Evolutionary conservation across 345 rosid species (phyloP).

Genomic region (Citrus cavaleriei): DNA sequence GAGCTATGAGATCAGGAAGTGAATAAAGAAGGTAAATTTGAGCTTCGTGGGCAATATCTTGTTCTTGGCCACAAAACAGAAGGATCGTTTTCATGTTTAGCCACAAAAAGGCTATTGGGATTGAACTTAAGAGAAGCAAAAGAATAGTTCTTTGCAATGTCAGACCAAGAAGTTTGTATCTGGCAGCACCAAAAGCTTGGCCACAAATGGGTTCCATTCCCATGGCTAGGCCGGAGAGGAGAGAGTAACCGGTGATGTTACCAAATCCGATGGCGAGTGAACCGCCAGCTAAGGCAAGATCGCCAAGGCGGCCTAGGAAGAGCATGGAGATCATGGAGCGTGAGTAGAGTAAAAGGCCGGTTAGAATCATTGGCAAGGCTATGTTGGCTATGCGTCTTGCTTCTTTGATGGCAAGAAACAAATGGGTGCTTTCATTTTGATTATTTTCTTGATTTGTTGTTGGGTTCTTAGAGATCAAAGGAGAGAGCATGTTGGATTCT

Average conservation of each 20-base stretch:
- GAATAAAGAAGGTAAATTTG: constrained; percentile 62
- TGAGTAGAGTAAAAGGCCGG: constrained; percentile 72
- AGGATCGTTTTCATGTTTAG: constrained; percentile 65
- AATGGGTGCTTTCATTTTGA: constrained; percentile 4
- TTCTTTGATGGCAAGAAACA: constrained; percentile 40
- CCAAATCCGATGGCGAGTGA: constrained; percentile 86
- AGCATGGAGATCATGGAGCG: constrained; percentile 87
- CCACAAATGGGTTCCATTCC: constrained; percentile 96
- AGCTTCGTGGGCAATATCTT: constrained; percentile 55
- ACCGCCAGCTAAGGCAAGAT: constrained; percentile 75
- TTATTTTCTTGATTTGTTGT: constrained; percentile 29
- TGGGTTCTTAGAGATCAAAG: constrained; percentile 37
- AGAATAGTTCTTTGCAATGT: constrained; percentile 66
- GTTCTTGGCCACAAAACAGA: constrained; percentile 57
- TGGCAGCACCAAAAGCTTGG: constrained; percentile 84
- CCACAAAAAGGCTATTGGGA: constrained; percentile 68
- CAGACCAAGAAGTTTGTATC: constrained; percentile 65
- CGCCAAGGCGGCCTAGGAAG: constrained; percentile 78
- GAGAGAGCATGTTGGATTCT: constrained; percentile 28
- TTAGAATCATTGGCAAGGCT: constrained; percentile 62
- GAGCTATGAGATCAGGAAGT: constrained; percentile 70
- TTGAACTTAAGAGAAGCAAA: constrained; percentile 54
- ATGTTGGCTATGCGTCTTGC: constrained; percentile 51
- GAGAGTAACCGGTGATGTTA: constrained; percentile 87
- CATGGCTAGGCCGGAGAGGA: constrained; percentile 81